A percentile compares a stretch with the other conserved stretches of the same genome.
Conservation (phyloP, 2,329 filamentous ascomycete genomes). For the Stagonosporopsis rhizophila region DNA sequence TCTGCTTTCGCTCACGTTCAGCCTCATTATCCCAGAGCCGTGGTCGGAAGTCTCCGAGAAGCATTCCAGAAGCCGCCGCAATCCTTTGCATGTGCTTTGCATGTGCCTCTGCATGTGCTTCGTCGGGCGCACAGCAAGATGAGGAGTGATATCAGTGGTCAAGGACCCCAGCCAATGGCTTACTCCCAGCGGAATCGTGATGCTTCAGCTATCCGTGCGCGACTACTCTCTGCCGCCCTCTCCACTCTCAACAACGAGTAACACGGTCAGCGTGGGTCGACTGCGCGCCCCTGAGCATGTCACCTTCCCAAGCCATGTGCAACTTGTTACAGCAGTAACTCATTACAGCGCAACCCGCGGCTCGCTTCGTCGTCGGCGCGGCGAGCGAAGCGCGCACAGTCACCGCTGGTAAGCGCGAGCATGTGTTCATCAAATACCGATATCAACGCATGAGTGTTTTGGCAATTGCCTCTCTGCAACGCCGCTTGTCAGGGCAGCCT, state of each 20-base stretch:
- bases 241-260: slow-evolving; percentile 17
- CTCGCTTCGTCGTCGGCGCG: background rate
- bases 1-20: background rate
- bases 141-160: slow-evolving; percentile 2
- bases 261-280: slow-evolving; percentile 4
- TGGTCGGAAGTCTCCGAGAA: slow-evolving; percentile 9
- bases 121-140: too few relatives aligned
- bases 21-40: background rate
- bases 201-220: slow-evolving; percentile 12
- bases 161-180: slow-evolving; percentile 1
- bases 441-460: background rate
- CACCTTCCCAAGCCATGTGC: background rate
- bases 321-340: too few relatives aligned
- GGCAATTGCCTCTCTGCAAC: background rate
- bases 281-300: slow-evolving; percentile 12
- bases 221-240: slow-evolving; percentile 5
- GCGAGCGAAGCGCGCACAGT: background rate
- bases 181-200: background rate
- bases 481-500: background rate
- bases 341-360: background rate
- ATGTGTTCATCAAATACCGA: background rate
- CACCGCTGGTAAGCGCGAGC: background rate
- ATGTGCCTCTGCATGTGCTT: background rate
- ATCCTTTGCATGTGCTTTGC: background rate
- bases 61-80: slow-evolving; percentile 8